phyloP scores from a whole-genome alignment of 176 grass and related monocot genomes.

The Phoenix roebelenii region DNA sequence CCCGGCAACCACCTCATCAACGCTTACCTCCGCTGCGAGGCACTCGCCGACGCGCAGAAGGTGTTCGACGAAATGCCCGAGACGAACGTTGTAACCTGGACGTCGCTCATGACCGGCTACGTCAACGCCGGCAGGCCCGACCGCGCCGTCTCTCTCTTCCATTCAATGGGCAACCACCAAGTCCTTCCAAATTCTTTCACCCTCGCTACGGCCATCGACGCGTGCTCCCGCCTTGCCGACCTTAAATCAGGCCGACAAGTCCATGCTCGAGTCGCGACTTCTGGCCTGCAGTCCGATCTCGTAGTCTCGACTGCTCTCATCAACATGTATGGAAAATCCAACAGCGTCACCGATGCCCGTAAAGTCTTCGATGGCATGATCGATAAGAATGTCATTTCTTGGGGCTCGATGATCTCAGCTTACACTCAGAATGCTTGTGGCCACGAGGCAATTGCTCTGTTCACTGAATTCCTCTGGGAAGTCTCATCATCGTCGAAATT shows the following conservation, averaged over 20 bases:
- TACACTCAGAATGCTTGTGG: constrained; percentile 61
- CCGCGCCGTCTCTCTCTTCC: constrained; percentile 33
- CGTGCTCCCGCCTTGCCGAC: constrained; percentile 56
- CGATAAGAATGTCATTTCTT: constrained; percentile 42
- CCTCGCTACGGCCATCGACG: constrained; percentile 30
- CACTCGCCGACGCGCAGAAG: constrained; percentile 16
- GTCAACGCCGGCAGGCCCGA: constrained; percentile 18
- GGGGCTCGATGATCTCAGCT: constrained; percentile 56
- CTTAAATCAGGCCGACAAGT: constrained; percentile 36
- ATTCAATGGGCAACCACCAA: constrained; percentile 19
- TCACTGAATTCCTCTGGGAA: constrained; percentile 21
- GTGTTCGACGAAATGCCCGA: constrained; percentile 56
- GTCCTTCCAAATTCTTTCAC: constrained; percentile 50
- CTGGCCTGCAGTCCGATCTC: constrained; percentile 22
- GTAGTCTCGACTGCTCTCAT: constrained; percentile 49
- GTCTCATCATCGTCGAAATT: neutral
- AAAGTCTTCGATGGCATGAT: constrained; percentile 56
- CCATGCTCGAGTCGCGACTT: constrained; percentile 40
- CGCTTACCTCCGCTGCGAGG: constrained; percentile 27
- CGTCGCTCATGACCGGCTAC: constrained; percentile 72
- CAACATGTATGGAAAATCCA: constrained; percentile 74
- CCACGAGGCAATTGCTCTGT: constrained; percentile 44
- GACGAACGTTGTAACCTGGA: constrained; percentile 59
- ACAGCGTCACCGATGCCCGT: constrained; percentile 25
- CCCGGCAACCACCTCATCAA: constrained; percentile 52